Conservation (phyloP, 2,329 filamentous ascomycete genomes). For the Metarhizium rileyi region DNA sequence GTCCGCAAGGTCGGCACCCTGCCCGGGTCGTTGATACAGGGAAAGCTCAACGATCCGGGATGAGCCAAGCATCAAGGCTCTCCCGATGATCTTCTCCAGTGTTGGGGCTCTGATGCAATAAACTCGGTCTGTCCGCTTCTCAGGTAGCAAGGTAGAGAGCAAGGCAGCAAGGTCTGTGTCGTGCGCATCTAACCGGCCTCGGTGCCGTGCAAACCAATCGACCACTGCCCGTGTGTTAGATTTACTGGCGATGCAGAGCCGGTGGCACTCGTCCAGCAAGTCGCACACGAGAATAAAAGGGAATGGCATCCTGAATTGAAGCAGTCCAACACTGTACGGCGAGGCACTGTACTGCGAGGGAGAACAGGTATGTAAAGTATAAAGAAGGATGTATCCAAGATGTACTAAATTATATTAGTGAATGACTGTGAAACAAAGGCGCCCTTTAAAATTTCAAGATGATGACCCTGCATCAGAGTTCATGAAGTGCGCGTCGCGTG, state of each 20-base stretch:
- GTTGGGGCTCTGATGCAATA: constrained; percentile 56
- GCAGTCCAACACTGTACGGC: not conserved
- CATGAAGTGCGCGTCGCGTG: not conserved
- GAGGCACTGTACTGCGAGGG: not conserved
- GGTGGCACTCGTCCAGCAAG: constrained; percentile 59
- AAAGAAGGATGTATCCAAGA: not conserved
- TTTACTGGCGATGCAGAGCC: constrained; percentile 23
- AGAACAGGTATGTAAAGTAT: not conserved
- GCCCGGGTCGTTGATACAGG: constrained; percentile 48
- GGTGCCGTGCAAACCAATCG: constrained; percentile 62
- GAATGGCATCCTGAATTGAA: constrained; percentile 44
- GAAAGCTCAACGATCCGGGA: constrained; percentile 52
- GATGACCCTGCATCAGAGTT: not conserved
- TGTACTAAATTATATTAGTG: not conserved
- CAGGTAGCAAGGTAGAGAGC: constrained; percentile 66
- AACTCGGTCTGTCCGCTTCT: constrained; percentile 66
- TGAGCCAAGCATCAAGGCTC: constrained; percentile 54
- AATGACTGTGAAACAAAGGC: not conserved
- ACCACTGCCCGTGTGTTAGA: constrained; percentile 31
- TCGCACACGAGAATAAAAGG: constrained; percentile 64
- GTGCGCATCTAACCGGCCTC: constrained; percentile 43
- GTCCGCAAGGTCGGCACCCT: constrained; percentile 57
- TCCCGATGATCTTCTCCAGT: constrained; percentile 58
- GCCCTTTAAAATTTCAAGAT: not conserved
- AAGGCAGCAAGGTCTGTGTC: constrained; percentile 53